Percentiles rank a stretch among this genome's conserved stretches.
Conservation (phyloP, 1,284 basidiomycete genomes). For the Erythrobasidium hasegawianum region DNA sequence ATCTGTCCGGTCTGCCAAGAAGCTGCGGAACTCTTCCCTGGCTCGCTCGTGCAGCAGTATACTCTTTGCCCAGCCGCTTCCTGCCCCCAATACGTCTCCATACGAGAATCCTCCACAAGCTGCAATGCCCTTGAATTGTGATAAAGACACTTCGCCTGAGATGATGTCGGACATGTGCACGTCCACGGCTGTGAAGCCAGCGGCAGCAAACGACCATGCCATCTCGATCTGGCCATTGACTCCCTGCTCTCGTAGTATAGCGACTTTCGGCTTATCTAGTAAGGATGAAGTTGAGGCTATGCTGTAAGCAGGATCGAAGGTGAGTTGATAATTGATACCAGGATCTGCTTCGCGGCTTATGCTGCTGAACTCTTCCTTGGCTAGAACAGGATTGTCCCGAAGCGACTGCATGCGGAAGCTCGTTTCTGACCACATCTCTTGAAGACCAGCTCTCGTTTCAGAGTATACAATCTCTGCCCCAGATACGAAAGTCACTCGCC, state of each 20-base stretch:
- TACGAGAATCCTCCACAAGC: constrained; percentile 99
- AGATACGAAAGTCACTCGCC: constrained; percentile 60
- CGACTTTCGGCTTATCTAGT: constrained; percentile 71
- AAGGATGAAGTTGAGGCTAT: constrained; percentile 45
- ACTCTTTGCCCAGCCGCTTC: constrained; percentile 95
- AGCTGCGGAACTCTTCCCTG: constrained; percentile 68
- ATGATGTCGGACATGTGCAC: constrained; percentile 99
- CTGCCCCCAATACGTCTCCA: constrained; percentile 95
- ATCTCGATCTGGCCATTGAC: constrained; percentile 98
- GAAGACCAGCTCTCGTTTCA: constrained; percentile 66
- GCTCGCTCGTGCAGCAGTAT: constrained; percentile 75
- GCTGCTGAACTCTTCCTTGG: constrained; percentile 76
- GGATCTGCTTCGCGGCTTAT: constrained; percentile 62
- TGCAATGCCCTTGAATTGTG: constrained; percentile 76
- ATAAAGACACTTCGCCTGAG: constrained; percentile 62
- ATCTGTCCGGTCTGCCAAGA: constrained; percentile 68
- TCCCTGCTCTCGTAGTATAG: constrained; percentile 94
- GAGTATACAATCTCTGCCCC: constrained; percentile 60
- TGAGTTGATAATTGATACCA: constrained; percentile 75
- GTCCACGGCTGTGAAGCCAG: constrained; percentile 90
- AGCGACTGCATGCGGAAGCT: constrained; percentile 86
- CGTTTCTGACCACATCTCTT: constrained; percentile 88
- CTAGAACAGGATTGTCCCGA: constrained; percentile 75
- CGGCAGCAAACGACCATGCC: constrained; percentile 92
- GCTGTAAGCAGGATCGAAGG: constrained; percentile 56